A percentile compares a stretch with the other conserved stretches of the same genome.
These are phyloP conservation scores for Collybia nuda DNA, from an alignment of 768 basidiomycete genomes.

Conservation along the genomic window DNA sequence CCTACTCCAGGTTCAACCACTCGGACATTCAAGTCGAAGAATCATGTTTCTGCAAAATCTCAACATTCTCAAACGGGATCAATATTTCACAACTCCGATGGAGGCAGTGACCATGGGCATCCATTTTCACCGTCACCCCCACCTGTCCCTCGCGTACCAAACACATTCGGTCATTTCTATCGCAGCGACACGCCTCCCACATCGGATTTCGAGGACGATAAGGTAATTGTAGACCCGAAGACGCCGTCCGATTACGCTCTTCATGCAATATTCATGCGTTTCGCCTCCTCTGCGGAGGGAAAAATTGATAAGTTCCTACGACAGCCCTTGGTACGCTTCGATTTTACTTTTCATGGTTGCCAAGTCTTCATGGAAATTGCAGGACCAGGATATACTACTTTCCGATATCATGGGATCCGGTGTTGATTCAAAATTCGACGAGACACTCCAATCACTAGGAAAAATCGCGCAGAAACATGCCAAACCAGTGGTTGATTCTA, in stretches of 20 bases:
- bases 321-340: slow-evolving; percentile 58
- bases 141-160: slow-evolving; percentile 77
- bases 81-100: slow-evolving; percentile 67
- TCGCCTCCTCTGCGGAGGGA: slow-evolving; percentile 74
- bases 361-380: slow-evolving; percentile 1
- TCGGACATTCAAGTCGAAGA: slow-evolving; percentile 42
- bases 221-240: slow-evolving; percentile 67
- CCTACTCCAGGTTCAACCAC: slow-evolving; percentile 57
- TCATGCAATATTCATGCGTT: slow-evolving; percentile 85
- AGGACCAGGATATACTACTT: slow-evolving; percentile 74
- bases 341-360: not conserved
- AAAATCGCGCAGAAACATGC: slow-evolving; percentile 84
- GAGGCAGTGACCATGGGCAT: slow-evolving; percentile 67
- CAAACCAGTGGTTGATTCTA: slow-evolving; percentile 81
- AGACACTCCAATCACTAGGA: slow-evolving; percentile 80
- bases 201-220: slow-evolving; percentile 64
- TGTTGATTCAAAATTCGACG: slow-evolving; percentile 79
- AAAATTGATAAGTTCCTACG: slow-evolving; percentile 79
- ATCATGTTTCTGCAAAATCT: slow-evolving; percentile 65
- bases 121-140: slow-evolving; percentile 64
- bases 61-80: slow-evolving; percentile 80
- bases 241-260: slow-evolving; percentile 88
- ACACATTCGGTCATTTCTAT: slow-evolving; percentile 45
- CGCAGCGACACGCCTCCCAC: slow-evolving; percentile 52
- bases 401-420: slow-evolving; percentile 67